Evolutionary conservation across 1,284 basidiomycete genomes (phyloP).

Genomic region (Coniophora puteana): DNA sequence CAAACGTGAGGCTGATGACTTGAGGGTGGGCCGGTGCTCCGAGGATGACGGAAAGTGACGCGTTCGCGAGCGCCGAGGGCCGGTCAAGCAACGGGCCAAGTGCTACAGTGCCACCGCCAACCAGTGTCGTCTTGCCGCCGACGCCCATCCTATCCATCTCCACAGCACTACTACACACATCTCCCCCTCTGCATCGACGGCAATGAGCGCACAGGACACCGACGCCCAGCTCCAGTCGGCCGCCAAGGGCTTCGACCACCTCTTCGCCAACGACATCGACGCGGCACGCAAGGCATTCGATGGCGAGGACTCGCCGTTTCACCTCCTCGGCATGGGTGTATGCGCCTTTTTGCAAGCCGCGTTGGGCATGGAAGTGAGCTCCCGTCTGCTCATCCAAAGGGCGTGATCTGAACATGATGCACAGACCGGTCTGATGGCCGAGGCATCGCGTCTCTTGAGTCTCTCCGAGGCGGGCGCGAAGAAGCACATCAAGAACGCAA

Average conservation of each 20-base stretch:
- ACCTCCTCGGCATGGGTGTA: constrained; percentile 67
- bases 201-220: constrained; percentile 24
- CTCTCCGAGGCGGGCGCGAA: constrained; percentile 59
- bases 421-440: constrained; percentile 31
- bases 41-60: too few relatives aligned
- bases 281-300: constrained; percentile 50
- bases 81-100: too few relatives aligned
- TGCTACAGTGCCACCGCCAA: too few relatives aligned
- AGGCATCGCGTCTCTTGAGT: constrained; percentile 52
- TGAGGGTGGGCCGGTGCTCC: too few relatives aligned
- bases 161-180: too few relatives aligned
- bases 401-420: not conserved
- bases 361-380: constrained; percentile 72
- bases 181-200: too few relatives aligned
- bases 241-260: constrained; percentile 56
- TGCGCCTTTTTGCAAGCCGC: constrained; percentile 74
- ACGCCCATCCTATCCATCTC: too few relatives aligned
- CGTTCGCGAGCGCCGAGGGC: too few relatives aligned
- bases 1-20: too few relatives aligned
- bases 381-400: not conserved
- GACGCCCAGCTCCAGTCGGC: constrained; percentile 46
- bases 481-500: constrained; percentile 47
- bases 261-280: constrained; percentile 64
- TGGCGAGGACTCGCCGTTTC: constrained; percentile 56
- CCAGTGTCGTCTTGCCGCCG: too few relatives aligned